A percentile compares a stretch with the other conserved stretches of the same genome.
phyloP scores from a whole-genome alignment of 2,329 filamentous ascomycete genomes.

The Scedosporium apiospermum region DNA sequence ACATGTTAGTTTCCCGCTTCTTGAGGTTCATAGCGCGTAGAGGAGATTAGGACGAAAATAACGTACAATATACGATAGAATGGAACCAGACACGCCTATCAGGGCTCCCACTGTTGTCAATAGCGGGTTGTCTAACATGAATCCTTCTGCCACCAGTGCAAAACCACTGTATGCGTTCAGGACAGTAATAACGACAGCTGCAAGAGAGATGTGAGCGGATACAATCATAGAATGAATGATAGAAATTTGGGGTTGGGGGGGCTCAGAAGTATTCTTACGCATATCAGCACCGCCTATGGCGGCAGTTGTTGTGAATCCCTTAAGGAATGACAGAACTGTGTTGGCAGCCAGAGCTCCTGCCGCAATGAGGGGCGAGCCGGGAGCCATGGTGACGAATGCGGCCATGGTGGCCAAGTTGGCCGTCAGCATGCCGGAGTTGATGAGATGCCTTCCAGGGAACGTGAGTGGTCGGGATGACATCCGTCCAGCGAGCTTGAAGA shows the following conservation, averaged over 20 bases:
- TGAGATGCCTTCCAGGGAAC: slow-evolving; percentile 62
- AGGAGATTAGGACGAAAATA: not conserved
- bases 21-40: not conserved
- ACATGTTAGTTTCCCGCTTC: not conserved
- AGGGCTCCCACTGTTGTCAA: slow-evolving; percentile 78
- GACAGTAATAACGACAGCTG: slow-evolving; percentile 76
- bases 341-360: slow-evolving; percentile 70
- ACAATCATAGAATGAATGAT: not conserved
- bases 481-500: slow-evolving; percentile 73
- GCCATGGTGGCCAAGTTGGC: slow-evolving; percentile 77
- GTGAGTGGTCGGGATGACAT: slow-evolving; percentile 71
- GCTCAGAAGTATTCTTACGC: slow-evolving; percentile 36
- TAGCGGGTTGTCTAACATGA: slow-evolving; percentile 83
- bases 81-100: slow-evolving; percentile 82
- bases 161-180: slow-evolving; percentile 88
- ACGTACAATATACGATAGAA: slow-evolving; percentile 64
- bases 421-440: slow-evolving; percentile 67
- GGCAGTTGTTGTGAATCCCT: slow-evolving; percentile 80
- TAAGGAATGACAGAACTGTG: slow-evolving; percentile 68
- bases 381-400: slow-evolving; percentile 71
- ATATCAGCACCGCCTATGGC: slow-evolving; percentile 91
- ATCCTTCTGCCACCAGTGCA: slow-evolving; percentile 78
- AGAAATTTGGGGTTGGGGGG: no score
- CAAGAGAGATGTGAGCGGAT: slow-evolving; percentile 2
- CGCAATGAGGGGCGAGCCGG: slow-evolving; percentile 68